Evolutionary conservation across 2,329 filamentous ascomycete genomes (phyloP).

Genomic region (Mycosphaerelloides madeirae): DNA sequence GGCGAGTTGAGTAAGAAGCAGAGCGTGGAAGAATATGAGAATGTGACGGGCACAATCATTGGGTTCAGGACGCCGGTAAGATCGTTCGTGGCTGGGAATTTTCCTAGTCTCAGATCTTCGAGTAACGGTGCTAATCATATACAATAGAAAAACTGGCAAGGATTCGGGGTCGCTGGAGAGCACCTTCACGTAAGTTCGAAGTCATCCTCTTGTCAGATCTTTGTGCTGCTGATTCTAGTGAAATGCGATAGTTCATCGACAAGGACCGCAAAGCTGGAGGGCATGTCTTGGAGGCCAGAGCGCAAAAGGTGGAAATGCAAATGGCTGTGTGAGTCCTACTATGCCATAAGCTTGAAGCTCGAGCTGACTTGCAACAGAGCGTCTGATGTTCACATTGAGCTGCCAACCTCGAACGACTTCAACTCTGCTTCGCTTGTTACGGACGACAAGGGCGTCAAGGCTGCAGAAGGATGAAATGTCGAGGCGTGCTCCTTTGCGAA

Average conservation of each 20-base stretch:
- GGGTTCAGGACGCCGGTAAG: constrained; percentile 42
- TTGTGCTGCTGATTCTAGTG: too few relatives aligned
- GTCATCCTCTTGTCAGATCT: too few relatives aligned
- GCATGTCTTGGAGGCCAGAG: constrained; percentile 38
- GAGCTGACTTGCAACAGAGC: too few relatives aligned
- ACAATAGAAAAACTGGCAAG: constrained; percentile 37
- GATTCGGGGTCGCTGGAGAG: constrained; percentile 40
- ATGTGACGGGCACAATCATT: constrained; percentile 39
- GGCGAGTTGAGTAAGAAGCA: constrained; percentile 39
- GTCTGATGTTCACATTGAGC: constrained; percentile 37
- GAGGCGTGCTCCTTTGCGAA: neutral
- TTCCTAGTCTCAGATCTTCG: too few relatives aligned
- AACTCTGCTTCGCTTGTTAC: constrained; percentile 34
- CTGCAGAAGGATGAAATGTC: constrained; percentile 32
- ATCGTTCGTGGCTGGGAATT: too few relatives aligned
- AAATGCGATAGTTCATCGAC: too few relatives aligned
- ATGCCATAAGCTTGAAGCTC: too few relatives aligned
- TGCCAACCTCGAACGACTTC: constrained; percentile 38
- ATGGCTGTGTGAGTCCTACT: too few relatives aligned
- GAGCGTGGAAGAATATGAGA: constrained; percentile 34
- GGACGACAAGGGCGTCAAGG: constrained; percentile 33
- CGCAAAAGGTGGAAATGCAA: constrained; percentile 32
- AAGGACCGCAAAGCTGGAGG: constrained; percentile 36
- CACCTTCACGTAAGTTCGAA: too few relatives aligned
- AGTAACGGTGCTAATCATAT: too few relatives aligned